Evolutionary conservation across 1,139 yeast genomes (phyloP), one percentile per base, ranked within the genome.

Genomic region (Suhomyces anneliseae): DNA sequence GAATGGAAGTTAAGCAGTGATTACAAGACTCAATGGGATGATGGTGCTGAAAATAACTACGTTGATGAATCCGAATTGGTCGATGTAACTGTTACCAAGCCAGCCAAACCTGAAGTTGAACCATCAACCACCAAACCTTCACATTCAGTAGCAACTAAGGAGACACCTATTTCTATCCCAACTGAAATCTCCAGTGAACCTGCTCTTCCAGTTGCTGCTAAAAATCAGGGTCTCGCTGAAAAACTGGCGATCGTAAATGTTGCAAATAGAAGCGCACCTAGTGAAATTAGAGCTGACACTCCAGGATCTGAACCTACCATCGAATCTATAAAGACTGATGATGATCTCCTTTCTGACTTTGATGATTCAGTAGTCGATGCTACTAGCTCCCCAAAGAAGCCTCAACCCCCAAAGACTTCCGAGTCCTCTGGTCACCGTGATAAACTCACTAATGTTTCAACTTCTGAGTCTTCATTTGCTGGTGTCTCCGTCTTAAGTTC

Each of bases 381-480:
- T 4, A 34, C 38, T 14, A 26, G 36, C 8, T 43, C 44, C 3
- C 46, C 34, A n/a, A 26, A 9, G n/a, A 36, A 10, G 36, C 12
- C 15, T 34, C 27, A 31, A 12, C 42, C n/a, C 6, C 34, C 4
- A 33, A 39, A 42, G 29, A 33, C 14, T 32, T 36, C 46, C 1
- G 38, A 38, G n/a, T 31, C 31, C 10, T 8, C 14, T 27, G 3
- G 32, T 24, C 32, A 43, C 9, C 35, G 29, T 7, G 39, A 35
- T 10, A 34, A 27, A 15, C 39, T 47, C 26, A 34, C 61, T 35
- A 69, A 68, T 35, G 70, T 68, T 4, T 62, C 62, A 48, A 69
- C 77, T 2, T 54, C 70, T 2, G 59, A 62, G 7, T 71, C 76
- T 1, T 72, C 78, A 6, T 74, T 69, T 60, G 77, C 78, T 11